Conservation (phyloP, 768 basidiomycete genomes). For the Tulasnella sp. region DNA sequence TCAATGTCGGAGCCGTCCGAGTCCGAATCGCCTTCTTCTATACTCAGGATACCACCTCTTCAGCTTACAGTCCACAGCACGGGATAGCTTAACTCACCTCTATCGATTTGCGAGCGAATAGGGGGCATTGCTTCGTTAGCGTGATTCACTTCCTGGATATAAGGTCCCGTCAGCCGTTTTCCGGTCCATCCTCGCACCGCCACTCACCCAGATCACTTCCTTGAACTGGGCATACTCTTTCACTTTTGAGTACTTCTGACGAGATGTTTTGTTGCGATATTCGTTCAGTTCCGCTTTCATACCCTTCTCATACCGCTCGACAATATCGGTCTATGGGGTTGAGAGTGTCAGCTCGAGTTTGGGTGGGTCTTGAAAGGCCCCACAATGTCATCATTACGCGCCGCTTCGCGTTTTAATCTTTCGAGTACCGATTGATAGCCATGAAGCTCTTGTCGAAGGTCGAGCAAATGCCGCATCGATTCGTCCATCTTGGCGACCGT, state of each 20-base stretch:
- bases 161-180: neutral
- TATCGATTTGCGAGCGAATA: constrained; percentile 55
- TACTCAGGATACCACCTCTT: neutral
- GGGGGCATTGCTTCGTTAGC: constrained; percentile 64
- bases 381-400: neutral
- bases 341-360: neutral
- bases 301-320: constrained; percentile 37
- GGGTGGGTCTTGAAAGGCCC: neutral
- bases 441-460: constrained; percentile 50
- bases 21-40: constrained; percentile 72
- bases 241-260: constrained; percentile 66
- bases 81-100: constrained; percentile 35
- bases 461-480: constrained; percentile 57
- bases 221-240: constrained; percentile 51
- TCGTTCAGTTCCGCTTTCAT: constrained; percentile 33
- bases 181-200: neutral
- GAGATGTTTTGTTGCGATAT: constrained; percentile 50
- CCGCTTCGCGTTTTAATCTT: constrained; percentile 24
- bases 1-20: constrained; percentile 84
- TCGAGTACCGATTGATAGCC: constrained; percentile 40
- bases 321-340: neutral
- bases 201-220: constrained; percentile 53
- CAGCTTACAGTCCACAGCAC: neutral
- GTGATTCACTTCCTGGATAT: constrained; percentile 49
- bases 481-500: constrained; percentile 44